Conservation (phyloP, 2,329 filamentous ascomycete genomes). For the Exophiala viscosa region DNA sequence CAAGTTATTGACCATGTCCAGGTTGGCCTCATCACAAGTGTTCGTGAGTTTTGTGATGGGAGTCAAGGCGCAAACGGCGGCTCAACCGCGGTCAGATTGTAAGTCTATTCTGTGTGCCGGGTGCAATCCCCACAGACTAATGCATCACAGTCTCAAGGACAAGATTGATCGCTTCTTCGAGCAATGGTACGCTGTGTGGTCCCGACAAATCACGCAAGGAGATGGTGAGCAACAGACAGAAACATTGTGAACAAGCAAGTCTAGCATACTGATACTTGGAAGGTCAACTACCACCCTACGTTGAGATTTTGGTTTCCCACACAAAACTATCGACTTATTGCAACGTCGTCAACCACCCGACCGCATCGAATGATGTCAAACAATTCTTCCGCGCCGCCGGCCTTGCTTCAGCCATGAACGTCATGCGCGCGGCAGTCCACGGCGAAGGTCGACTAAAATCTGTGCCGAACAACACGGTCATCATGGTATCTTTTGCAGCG, state of each 20-base stretch:
- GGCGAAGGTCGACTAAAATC: slow-evolving; percentile 66
- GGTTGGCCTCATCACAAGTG: slow-evolving; percentile 32
- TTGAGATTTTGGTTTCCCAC: slow-evolving; percentile 70
- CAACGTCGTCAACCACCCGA: slow-evolving; percentile 70
- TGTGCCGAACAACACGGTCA: slow-evolving; percentile 75
- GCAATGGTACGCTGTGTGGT: slow-evolving; percentile 63
- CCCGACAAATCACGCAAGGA: slow-evolving; percentile 52
- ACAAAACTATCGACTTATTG: slow-evolving; percentile 71
- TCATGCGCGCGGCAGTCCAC: slow-evolving; percentile 69
- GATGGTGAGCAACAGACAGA: slow-evolving; percentile 39
- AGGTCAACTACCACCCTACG: slow-evolving; percentile 60
- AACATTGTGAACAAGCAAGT: neutral
- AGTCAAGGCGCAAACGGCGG: slow-evolving; percentile 34
- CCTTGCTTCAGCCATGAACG: slow-evolving; percentile 68
- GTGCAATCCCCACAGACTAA: neutral
- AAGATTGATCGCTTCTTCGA: slow-evolving; percentile 65
- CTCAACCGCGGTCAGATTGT: slow-evolving; percentile 32
- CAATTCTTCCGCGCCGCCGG: slow-evolving; percentile 70
- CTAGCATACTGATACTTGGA: neutral
- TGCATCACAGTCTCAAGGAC: slow-evolving; percentile 39
- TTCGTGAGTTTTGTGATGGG: slow-evolving; percentile 37
- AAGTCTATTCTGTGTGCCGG: neutral
- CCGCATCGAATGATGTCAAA: slow-evolving; percentile 65
- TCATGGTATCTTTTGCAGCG: slow-evolving; percentile 74
- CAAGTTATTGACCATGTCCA: slow-evolving; percentile 1